Evolutionary conservation across 495 filamentous ascomycete species (phyloP), one percentile per base, ranked within the genome.

Genomic region (Filosporella fistucella): DNA sequence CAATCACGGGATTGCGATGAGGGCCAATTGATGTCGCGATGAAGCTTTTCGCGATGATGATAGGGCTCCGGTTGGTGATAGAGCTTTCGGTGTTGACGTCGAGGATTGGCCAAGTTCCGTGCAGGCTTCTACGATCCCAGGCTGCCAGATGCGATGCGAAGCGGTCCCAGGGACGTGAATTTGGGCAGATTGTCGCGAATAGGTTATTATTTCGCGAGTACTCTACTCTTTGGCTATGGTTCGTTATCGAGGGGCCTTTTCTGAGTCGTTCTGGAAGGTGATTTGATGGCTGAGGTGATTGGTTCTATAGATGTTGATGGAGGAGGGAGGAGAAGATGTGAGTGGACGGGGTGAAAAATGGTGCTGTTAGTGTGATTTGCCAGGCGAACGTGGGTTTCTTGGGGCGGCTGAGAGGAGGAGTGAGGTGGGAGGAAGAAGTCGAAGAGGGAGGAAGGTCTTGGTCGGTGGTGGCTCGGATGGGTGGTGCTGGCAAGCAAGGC

Each of bases 1-100:
- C 32, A 54, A 60, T 60, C 57, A 60, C 54, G 24, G 39, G 50
- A 60, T 54, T 43, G 37, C 14, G 47, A 28, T 18, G 36, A 45
- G 47, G 46, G 35, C 57, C 53, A 60, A 52, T 60, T 51, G 34
- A 17, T 22, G 34, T 22, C n/a, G 17, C 10, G 24, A 56, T 46
- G 44, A 45, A 42, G 49, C 39, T 48, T 39, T 43, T 55, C 48
- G 45, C 42, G 48, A 46, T 17, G 37, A 7, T 55, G 56, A 59
- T 55, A 52, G 56, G 56, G 39, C 47, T 53, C 40, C 36, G 55
- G 28, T n/a, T n/a, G 6, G 42, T 33, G 40, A 37, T 37, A 36
- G 44, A 23, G 54, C 32, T 28, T 16, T 16, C 18, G 45, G 39
- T 22, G 45, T 35, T 46, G 34, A 39, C n/a, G 33, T 32, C 38